These are phyloP conservation scores for Akebia trifoliata DNA, from an alignment of 164 flowering plant genomes.

Conservation along the genomic window DNA sequence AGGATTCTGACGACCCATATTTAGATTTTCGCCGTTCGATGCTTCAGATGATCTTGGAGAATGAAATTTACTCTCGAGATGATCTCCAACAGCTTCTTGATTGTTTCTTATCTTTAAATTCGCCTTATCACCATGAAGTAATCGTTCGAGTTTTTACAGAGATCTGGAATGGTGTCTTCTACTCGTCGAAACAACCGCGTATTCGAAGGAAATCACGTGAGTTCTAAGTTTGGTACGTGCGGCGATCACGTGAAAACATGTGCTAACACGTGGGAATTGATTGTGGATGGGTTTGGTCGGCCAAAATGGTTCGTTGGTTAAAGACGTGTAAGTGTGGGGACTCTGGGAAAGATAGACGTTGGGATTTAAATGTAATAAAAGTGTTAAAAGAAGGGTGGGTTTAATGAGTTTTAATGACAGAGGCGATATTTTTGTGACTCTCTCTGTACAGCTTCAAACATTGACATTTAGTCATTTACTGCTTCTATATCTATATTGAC, in stretches of 20 bases:
- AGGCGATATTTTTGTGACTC: neutral
- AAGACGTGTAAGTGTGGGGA: too few relatives aligned
- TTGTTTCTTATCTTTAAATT: constrained; percentile 57
- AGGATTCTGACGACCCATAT: constrained; percentile 64
- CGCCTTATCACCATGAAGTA: constrained; percentile 48
- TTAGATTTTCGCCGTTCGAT: constrained; percentile 62
- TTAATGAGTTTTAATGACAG: constrained; percentile 11
- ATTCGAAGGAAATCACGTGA: constrained; percentile 26
- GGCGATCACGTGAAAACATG: constrained; percentile 14
- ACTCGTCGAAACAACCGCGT: constrained; percentile 20
- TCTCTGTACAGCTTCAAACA: constrained; percentile 18
- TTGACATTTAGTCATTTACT: constrained; percentile 7
- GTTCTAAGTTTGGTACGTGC: constrained; percentile 8
- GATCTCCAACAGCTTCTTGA: constrained; percentile 54
- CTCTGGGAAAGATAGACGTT: constrained; percentile 34
- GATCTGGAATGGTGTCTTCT: constrained; percentile 51
- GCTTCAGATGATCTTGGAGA: constrained; percentile 72
- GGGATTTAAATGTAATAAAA: constrained; percentile 35
- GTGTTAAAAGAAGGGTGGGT: too few relatives aligned
- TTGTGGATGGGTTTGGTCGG: constrained; percentile 2
- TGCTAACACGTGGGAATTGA: too few relatives aligned
- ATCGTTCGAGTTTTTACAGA: constrained; percentile 54
- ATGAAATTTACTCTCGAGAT: constrained; percentile 42
- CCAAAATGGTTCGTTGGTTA: neutral
- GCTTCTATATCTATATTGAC: too few relatives aligned